Evolutionary conservation across 495 filamentous ascomycete genomes (phyloP).

Genomic region (Aspergillus nanangensis): DNA sequence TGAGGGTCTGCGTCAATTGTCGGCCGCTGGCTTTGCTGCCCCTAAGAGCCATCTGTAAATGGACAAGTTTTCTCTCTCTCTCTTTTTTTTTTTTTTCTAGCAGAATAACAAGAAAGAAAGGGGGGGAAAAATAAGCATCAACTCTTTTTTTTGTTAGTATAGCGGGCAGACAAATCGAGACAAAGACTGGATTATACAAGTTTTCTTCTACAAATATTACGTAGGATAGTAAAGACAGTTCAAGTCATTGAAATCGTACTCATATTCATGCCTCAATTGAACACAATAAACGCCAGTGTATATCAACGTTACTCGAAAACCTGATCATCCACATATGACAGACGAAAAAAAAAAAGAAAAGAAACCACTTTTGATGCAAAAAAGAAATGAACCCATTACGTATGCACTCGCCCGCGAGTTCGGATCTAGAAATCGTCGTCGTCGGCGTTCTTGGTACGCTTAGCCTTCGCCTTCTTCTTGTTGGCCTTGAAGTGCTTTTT

Average conservation of each 20-base stretch:
- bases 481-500: conserved; percentile 97
- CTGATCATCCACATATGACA: background rate
- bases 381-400: conserved; percentile 8
- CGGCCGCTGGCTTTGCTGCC: conserved; percentile 51
- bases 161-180: too few species aligned
- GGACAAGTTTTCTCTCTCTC: too few species aligned
- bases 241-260: background rate
- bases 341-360: background rate
- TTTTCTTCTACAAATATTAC: too few species aligned
- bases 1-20: conserved; percentile 62
- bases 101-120: conserved; percentile 1
- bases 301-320: too few species aligned
- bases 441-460: conserved; percentile 34
- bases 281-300: background rate
- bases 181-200: too few species aligned
- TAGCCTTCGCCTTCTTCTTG: conserved; percentile 61
- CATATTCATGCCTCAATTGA: background rate
- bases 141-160: too few species aligned
- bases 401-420: conserved; percentile 14
- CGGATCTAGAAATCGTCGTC: conserved; percentile 36
- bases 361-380: conserved; percentile 1
- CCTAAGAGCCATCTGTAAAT: conserved; percentile 37
- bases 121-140: too few species aligned
- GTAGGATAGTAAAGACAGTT: too few species aligned
- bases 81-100: background rate